phyloP scores from a whole-genome alignment of 306 rosid genomes.

The Quercus rubra region DNA sequence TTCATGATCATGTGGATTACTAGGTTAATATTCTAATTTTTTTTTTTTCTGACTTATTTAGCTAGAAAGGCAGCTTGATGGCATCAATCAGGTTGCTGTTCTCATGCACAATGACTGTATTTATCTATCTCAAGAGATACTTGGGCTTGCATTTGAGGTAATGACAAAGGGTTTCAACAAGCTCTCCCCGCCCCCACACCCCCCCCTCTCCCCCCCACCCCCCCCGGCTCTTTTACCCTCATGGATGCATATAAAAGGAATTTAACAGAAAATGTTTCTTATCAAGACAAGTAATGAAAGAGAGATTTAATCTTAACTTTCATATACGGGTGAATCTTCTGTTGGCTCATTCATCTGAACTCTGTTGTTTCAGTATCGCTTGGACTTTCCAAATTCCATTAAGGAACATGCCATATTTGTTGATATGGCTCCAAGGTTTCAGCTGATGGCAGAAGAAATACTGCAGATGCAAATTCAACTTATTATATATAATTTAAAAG shows the following conservation, averaged over 20 bases:
- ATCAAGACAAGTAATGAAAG: conserved; percentile 12
- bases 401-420: conserved; percentile 88
- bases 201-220: no score
- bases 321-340: conserved; percentile 5
- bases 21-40: neutral
- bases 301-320: conserved; percentile 7
- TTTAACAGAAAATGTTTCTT: neutral
- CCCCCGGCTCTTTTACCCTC: neutral
- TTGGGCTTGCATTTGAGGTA: conserved; percentile 96
- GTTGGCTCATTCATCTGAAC: conserved; percentile 24
- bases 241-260: neutral
- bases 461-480: conserved; percentile 83
- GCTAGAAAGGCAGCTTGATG: conserved; percentile 94
- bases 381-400: conserved; percentile 74
- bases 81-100: conserved; percentile 81
- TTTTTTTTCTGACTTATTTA: conserved; percentile 55
- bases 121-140: conserved; percentile 82
- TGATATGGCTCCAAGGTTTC: conserved; percentile 93
- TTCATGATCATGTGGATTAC: conserved; percentile 25
- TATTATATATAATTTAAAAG: conserved; percentile 72
- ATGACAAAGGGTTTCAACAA: neutral
- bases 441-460: conserved; percentile 74
- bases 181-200: neutral
- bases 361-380: conserved; percentile 62
- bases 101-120: conserved; percentile 96